Conservation (phyloP, 2,329 filamentous ascomycete species). For the Aspergillus melleus region DNA sequence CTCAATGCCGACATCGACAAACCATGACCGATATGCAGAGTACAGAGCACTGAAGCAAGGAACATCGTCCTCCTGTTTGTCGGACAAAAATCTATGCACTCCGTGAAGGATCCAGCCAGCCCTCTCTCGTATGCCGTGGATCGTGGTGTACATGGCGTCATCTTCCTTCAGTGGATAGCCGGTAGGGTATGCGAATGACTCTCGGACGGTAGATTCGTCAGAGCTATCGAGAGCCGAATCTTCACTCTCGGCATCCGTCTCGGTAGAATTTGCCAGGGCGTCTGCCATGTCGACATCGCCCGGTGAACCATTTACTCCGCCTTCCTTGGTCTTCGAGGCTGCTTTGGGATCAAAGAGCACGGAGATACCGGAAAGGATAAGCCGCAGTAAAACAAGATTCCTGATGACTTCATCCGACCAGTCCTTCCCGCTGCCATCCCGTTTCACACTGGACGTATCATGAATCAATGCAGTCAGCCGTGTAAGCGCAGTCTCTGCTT, state of each 20-base stretch:
- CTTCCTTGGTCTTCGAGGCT: constrained; percentile 56
- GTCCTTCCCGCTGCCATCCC: constrained; percentile 94
- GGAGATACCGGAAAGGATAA: constrained; percentile 89
- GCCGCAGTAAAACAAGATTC: constrained; percentile 79
- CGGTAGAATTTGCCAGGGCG: constrained; percentile 33
- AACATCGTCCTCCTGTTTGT: constrained; percentile 91
- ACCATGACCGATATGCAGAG: constrained; percentile 91
- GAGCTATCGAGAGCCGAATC: constrained; percentile 56
- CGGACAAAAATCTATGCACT: constrained; percentile 79
- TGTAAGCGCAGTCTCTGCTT: constrained; percentile 73
- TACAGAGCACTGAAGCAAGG: constrained; percentile 92
- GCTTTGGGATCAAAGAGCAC: constrained; percentile 81
- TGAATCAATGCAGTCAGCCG: constrained; percentile 78
- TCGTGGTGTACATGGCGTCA: constrained; percentile 67
- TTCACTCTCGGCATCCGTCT: constrained; percentile 34
- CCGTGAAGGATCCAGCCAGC: constrained; percentile 78
- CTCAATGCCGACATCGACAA: constrained; percentile 95
- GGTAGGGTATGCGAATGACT: constrained; percentile 83
- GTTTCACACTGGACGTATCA: constrained; percentile 76
- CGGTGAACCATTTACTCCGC: constrained; percentile 41
- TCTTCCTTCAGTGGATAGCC: constrained; percentile 74
- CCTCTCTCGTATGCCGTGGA: constrained; percentile 78
- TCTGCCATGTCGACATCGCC: constrained; percentile 50
- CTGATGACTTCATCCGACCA: constrained; percentile 97
- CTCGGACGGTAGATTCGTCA: constrained; percentile 66